phyloP scores from a whole-genome alignment of 805 yeast genomes.

The Kodamaea sagamina region DNA sequence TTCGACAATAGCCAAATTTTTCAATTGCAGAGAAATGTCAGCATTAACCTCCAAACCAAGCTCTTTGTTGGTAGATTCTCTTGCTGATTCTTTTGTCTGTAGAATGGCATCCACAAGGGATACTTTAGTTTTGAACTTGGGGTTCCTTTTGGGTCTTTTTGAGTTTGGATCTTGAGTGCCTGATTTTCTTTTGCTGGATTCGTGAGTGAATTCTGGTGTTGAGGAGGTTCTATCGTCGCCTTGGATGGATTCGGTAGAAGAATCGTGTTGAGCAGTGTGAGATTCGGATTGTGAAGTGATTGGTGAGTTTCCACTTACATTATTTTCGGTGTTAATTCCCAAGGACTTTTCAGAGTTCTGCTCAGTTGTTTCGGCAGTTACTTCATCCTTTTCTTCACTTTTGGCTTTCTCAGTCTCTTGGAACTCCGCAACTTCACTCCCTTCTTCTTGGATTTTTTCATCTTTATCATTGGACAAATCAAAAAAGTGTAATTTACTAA shows the following conservation, averaged over 20 bases:
- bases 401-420: too few species aligned
- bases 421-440: not conserved
- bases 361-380: too few species aligned
- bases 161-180: not conserved
- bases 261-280: too few species aligned
- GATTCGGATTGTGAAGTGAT: too few species aligned
- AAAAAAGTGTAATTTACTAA: conserved; percentile 37
- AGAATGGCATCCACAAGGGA: conserved; percentile 34
- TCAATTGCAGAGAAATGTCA: conserved; percentile 20
- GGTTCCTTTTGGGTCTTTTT: not conserved
- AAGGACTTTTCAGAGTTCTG: too few species aligned
- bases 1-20: conserved; percentile 39
- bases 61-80: conserved; percentile 23
- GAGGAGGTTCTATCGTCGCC: not conserved
- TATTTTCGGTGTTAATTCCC: too few species aligned
- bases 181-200: not conserved
- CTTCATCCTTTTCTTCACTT: too few species aligned
- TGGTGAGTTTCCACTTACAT: not conserved
- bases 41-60: conserved; percentile 23
- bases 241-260: not conserved
- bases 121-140: conserved; percentile 14
- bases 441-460: not conserved
- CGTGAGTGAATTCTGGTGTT: not conserved
- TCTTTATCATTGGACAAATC: conserved; percentile 23
- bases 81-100: conserved; percentile 27